A percentile compares a stretch with the other conserved stretches of the same genome.
These are phyloP conservation scores for Lactarius trivialis DNA, from an alignment of 768 basidiomycete species.

Conservation along the genomic window DNA sequence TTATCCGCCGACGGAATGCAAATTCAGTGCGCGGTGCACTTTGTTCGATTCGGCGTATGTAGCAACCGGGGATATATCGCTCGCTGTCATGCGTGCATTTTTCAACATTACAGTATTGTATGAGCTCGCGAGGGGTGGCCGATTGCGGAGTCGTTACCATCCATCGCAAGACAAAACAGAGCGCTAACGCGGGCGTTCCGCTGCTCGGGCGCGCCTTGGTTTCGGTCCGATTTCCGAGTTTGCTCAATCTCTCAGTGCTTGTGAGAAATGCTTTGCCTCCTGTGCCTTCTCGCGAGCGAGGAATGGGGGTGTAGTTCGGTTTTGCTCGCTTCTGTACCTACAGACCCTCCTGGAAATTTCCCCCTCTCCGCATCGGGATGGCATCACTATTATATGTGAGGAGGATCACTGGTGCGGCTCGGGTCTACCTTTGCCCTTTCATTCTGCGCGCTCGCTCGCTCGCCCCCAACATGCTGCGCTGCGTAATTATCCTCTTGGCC, in stretches of 20 bases:
- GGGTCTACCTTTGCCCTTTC: background rate
- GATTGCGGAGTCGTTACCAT: background rate
- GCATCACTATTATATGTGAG: background rate
- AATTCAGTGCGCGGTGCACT: background rate
- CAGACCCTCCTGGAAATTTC: background rate
- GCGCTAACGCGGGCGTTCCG: constrained; percentile 4
- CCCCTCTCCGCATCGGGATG: no score
- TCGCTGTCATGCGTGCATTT: background rate
- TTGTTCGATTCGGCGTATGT: constrained; percentile 1
- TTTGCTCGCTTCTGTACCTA: constrained; percentile 4
- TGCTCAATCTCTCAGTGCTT: background rate
- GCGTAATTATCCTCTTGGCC: background rate
- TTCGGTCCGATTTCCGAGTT: constrained; percentile 1
- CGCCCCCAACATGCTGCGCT: background rate
- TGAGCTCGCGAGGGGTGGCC: background rate
- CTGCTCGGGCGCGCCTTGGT: background rate
- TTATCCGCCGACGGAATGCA: background rate
- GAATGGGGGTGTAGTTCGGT: background rate
- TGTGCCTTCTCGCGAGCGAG: constrained; percentile 2
- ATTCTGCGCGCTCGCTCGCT: background rate
- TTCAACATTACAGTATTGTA: background rate
- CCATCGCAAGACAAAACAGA: background rate
- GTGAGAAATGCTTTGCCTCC: background rate
- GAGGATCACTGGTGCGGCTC: background rate
- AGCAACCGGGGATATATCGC: background rate